Evolutionary conservation across 2,329 filamentous ascomycete species (phyloP), one percentile per base, ranked within the genome.

Genomic region (Cordyceps pruinosa): DNA sequence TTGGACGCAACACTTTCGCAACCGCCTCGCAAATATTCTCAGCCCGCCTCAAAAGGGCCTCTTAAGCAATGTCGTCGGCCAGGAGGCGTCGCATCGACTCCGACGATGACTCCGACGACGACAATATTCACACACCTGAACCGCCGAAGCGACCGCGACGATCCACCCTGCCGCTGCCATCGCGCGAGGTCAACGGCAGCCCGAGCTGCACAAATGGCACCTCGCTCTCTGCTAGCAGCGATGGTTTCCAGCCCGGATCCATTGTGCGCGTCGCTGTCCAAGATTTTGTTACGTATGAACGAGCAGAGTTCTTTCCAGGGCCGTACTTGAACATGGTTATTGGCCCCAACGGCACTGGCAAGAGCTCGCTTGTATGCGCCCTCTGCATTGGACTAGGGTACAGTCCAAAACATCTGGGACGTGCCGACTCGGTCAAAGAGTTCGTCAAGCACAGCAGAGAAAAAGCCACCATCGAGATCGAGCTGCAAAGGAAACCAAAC

Each of bases 311-410:
- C 71, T 84, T 87, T 58, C 90, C 91, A 13, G 94, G 94, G 0
- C 93, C 94, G 1, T 93, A 89, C 68, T 73, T 99, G 66, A 99
- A 99, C 70, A 97, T 99, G 93, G 87, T 99, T 54, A 96, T 99
- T 64, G 94, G 94, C 0, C 94, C 94, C n/a, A 99, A 99, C 66
- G 94, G 94, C 34, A 97, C 94, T 0, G 94, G 94, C 56, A 99
- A 99, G 74, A 97, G 93, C 73, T 97, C 94, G 0, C 79, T 99
- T 26, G 93, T 99, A 44, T 99, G 94, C 72, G 94, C 94, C 45
- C 96, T 99, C 63, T 97, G 94, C 67, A 75, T 99, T 15, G 94
- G 94, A 2, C 76, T 99, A 26, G 94, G 94, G 48, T 97, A 88
- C 78, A 82, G 84, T 32, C 85, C 92, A 25, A 83, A 87, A 71